A percentile compares a stretch with the other conserved stretches of the same genome.
Conservation (phyloP, 192 early-diverging fungal genomes). For the Thamnidium elegans region DNA sequence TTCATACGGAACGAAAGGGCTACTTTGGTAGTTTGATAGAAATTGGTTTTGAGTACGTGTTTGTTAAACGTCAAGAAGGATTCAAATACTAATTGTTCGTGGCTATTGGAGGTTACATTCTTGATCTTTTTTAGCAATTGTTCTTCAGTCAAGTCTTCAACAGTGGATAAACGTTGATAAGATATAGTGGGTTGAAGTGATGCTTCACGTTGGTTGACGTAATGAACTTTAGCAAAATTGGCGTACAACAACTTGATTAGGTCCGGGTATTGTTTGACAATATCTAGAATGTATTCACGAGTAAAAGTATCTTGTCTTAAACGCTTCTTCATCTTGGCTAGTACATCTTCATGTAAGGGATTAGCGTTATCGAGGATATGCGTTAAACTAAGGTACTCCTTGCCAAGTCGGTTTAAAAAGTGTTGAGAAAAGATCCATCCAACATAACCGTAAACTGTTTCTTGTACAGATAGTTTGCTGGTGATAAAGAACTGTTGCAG, state of each 20-base stretch:
- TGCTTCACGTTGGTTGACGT: conserved; percentile 70
- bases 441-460: conserved; percentile 93
- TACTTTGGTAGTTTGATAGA: conserved; percentile 99
- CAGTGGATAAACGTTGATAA: conserved; percentile 82
- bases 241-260: conserved; percentile 90
- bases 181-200: conserved; percentile 71
- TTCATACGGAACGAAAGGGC: conserved; percentile 97
- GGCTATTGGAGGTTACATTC: conserved; percentile 86
- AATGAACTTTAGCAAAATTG: conserved; percentile 95
- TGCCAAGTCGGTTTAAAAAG: conserved; percentile 97
- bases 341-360: conserved; percentile 85
- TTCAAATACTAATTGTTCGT: conserved; percentile 95
- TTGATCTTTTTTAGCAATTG: conserved; percentile 88
- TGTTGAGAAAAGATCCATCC: conserved; percentile 99
- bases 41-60: conserved; percentile 98
- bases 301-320: conserved; percentile 97
- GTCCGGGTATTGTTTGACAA: conserved; percentile 92
- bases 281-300: conserved; percentile 96
- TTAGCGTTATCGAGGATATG: conserved; percentile 80
- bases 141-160: conserved; percentile 71
- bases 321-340: conserved; percentile 97
- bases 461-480: conserved; percentile 90
- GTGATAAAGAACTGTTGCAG: conserved; percentile 94
- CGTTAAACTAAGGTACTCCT: conserved; percentile 84
- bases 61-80: conserved; percentile 94